Evolutionary conservation across 495 filamentous ascomycete species (phyloP).

Genomic region (Jackrogersella minutella): DNA sequence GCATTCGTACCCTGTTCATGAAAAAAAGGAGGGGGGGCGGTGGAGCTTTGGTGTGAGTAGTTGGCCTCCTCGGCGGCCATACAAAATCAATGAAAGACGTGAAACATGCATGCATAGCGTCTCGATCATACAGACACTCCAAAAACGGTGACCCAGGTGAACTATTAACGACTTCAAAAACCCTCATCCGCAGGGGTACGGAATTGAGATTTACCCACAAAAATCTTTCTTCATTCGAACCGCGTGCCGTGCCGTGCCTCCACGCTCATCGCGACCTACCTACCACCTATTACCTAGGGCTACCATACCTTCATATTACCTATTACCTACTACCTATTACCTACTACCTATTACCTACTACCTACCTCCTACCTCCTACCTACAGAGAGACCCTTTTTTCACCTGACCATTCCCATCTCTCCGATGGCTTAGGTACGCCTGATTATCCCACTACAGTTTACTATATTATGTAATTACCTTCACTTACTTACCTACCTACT

Average conservation of each 20-base stretch:
- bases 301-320: too few relatives aligned
- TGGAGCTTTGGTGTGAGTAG: slow-evolving; percentile 22
- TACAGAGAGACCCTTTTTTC: background rate
- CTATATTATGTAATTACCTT: too few relatives aligned
- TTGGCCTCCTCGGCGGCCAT: slow-evolving; percentile 17
- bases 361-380: too few relatives aligned
- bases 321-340: too few relatives aligned
- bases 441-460: background rate
- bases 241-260: slow-evolving; percentile 3
- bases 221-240: slow-evolving; percentile 2
- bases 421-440: background rate
- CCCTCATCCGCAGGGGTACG: slow-evolving; percentile 4
- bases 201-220: slow-evolving; percentile 9
- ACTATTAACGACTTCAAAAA: background rate
- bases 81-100: slow-evolving; percentile 19
- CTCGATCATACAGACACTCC: slow-evolving; percentile 34
- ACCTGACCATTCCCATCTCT: background rate
- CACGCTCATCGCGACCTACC: background rate
- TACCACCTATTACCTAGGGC: background rate
- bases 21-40: slow-evolving; percentile 10
- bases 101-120: slow-evolving; percentile 40
- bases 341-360: too few relatives aligned
- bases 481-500: background rate
- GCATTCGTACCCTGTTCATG: slow-evolving; percentile 1
- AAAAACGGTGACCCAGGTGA: slow-evolving; percentile 21